A percentile compares a stretch with the other conserved stretches of the same genome.
Evolutionary conservation across 495 filamentous ascomycete genomes (phyloP).

Genomic region (Penicillium coprophilum): DNA sequence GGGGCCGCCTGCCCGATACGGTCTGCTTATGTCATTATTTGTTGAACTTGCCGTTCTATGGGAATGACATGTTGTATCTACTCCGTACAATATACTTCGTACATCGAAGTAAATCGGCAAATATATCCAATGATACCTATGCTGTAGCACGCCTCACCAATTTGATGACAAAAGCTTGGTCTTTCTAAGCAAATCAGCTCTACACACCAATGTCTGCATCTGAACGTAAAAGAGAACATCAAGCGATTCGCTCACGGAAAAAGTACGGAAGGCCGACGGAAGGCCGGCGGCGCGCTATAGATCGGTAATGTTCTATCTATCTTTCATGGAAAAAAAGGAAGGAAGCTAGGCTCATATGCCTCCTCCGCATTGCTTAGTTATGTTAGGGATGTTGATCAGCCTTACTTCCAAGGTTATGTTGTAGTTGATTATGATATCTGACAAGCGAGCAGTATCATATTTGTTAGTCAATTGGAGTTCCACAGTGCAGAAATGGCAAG

Average conservation of each 20-base stretch:
- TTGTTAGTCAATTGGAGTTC: constrained; percentile 42
- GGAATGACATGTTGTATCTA: not conserved
- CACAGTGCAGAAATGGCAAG: constrained; percentile 51
- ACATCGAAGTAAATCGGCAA: not conserved
- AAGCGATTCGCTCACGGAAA: constrained; percentile 43
- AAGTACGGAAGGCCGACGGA: constrained; percentile 32
- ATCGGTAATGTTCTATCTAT: constrained; percentile 37
- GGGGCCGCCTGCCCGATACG: not conserved
- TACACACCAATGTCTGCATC: constrained; percentile 35
- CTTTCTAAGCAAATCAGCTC: constrained; percentile 23
- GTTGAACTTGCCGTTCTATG: not conserved
- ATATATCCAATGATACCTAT: not conserved
- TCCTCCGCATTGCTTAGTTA: constrained; percentile 41
- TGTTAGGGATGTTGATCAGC: no score
- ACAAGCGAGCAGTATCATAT: constrained; percentile 49
- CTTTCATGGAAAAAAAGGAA: constrained; percentile 34
- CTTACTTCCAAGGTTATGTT: no score
- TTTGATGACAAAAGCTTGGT: not conserved
- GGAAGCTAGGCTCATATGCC: constrained; percentile 37
- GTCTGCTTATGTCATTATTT: not conserved
- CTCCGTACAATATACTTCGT: no score
- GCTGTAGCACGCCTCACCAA: not conserved
- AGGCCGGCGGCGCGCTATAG: constrained; percentile 28
- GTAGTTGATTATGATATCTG: no score
- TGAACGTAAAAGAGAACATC: constrained; percentile 47